Percentiles rank a stretch among this genome's conserved stretches.
phyloP scores from a whole-genome alignment of 2,329 filamentous ascomycete species.

The Eurotiales sp. region DNA sequence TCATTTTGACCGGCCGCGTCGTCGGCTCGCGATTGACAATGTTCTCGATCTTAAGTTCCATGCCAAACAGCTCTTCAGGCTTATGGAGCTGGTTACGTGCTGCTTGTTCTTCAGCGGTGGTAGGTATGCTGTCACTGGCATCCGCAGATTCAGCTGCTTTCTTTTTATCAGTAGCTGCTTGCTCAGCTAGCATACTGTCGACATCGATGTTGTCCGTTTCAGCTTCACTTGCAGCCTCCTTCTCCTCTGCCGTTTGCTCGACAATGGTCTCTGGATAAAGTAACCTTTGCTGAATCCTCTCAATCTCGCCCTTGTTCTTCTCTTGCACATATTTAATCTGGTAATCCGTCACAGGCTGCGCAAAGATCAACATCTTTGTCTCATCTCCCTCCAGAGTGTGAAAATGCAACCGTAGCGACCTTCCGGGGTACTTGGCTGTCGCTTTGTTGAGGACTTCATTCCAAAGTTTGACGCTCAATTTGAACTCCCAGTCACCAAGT shows the following conservation, averaged over 20 bases:
- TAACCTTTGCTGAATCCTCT: constrained; percentile 61
- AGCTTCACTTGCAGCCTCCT: constrained; percentile 11
- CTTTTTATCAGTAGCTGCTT: too few relatives aligned
- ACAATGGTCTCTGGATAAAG: constrained; percentile 28
- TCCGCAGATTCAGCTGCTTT: too few relatives aligned
- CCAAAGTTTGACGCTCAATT: constrained; percentile 70
- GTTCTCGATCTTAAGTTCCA: constrained; percentile 70
- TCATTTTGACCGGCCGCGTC: constrained; percentile 55
- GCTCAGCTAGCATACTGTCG: too few relatives aligned
- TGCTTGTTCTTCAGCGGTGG: too few relatives aligned
- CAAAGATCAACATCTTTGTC: constrained; percentile 84
- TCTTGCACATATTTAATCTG: constrained; percentile 72
- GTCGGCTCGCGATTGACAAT: constrained; percentile 65
- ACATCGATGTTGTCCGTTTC: background rate
- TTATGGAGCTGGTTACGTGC: too few relatives aligned
- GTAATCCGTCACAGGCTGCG: constrained; percentile 72
- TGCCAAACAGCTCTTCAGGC: constrained; percentile 55
- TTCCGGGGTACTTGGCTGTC: constrained; percentile 67
- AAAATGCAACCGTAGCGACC: constrained; percentile 74
- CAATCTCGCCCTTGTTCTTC: constrained; percentile 60
- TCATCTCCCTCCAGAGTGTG: constrained; percentile 62
- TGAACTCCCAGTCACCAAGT: constrained; percentile 82
- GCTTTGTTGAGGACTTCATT: constrained; percentile 76
- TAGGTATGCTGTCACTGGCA: too few relatives aligned
- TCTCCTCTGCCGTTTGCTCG: constrained; percentile 15